Base-by-base conservation (phyloP, 1,284 basidiomycete species). In the Flammula alnicola region DNA sequence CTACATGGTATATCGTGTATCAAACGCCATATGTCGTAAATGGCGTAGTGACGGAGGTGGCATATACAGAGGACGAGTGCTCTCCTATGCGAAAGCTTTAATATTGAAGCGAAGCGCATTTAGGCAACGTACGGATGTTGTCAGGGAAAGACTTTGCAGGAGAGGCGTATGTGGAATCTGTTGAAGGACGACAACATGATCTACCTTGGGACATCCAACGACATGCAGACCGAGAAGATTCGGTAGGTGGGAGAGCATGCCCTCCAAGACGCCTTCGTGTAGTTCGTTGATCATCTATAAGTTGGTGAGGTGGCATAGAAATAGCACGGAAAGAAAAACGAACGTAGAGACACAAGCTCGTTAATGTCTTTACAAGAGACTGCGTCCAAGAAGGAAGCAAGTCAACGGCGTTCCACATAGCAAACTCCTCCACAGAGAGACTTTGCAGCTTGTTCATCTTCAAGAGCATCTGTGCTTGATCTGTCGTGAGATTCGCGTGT, bases 401-500 rank as follows among this genome's bases (percentile, higher is more conserved):
- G 57, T 86, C 76, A 45, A 85, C 67, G 11, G 83, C 65, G 56
- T 76, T 77, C 80, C 83, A 84, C 3, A 80, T 80, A n/a, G 79
- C 77, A 44, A 67, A 71, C 47, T 87, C n/a, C n/a, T n/a, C 81
- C 19, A 89, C 65, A 5, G 74, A 67, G 10, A 90, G 61, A 23
- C 63, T 74, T 16, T 70, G 69, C 25, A 88, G 61, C 5, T 62
- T 65, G 10, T 51, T 56, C n/a, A 83, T 53, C n/a, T 71, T 60
- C 11, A 68, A 51, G 20, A 88, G 66, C 45, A 72, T 65, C 17
- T 68, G 61, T 0, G 77, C 64, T 57, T 86, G 82, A 7, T 73
- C 68, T 0, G 69, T 68, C 0, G 78, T 78, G 16, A 89, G 61
- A 19, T 71, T 67, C 11, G 77, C 82, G 31, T 71, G 62, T 12